Evolutionary conservation across 2,329 filamentous ascomycete genomes (phyloP), one percentile per base, ranked within the genome.

Genomic region (Aspergillus jensenii): DNA sequence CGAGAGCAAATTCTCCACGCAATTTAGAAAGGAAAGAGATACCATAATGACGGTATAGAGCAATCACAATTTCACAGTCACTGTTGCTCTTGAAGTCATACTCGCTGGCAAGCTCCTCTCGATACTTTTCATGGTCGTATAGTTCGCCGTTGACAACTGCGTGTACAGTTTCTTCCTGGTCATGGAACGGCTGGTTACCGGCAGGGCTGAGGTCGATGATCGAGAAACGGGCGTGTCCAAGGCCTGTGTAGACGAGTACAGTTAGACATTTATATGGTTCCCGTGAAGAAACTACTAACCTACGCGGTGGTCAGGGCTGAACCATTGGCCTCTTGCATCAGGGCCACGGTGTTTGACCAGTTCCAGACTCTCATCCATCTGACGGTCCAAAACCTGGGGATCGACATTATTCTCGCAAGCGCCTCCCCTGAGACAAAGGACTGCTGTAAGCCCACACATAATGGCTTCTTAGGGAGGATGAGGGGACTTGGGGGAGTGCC

Each of bases 121-220:
- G 75, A 12, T 82, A 73, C 11, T 68, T 63, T 49, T 83, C 79
- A 57, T 79, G 74, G 63, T 82, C 81, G 66, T 86, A 86, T n/a
- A 86, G 74, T 66, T 86, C 83, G 27, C 84, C 83, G 58, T 84
- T 85, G 23, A 86, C 81, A n/a, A 86, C 78, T 2, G 82, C 82
- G 65, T 85, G 82, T 17, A 86, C 72, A 1, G 62, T 60, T 19
- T 69, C 67, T 15, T 76, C 68, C 9, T 63, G 56, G 60, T 73
- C 71, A 53, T 78, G 74, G 46, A 81, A 68, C 2, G 82, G 82
- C 61, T 84, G 82, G 4, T 68, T 65, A 2, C 79, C 82, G n/a
- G 69, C 68, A 0, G 76, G 68, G 7, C 75, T 77, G 0, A 84
- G 75, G 61, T 84, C 82, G 60, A 82, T 81, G 65, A 84, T 84